phyloP scores from a whole-genome alignment of 768 basidiomycete species.

The Phaeotremella skinneri region DNA sequence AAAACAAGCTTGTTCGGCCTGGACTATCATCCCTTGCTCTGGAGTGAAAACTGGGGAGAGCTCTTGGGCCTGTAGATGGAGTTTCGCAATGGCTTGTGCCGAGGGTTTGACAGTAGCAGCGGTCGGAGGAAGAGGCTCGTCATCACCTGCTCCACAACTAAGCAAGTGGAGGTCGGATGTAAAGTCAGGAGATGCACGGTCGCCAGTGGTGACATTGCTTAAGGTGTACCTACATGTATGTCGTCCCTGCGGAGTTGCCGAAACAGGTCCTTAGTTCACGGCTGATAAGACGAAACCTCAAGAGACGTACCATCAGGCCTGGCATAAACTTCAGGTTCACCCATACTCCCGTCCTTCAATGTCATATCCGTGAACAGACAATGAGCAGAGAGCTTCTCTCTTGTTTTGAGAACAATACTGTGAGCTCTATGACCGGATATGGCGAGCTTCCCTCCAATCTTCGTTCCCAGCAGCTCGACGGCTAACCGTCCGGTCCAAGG shows the following conservation, averaged over 20 bases:
- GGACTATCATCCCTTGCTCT: constrained; percentile 57
- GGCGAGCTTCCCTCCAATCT: constrained; percentile 37
- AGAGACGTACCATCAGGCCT: constrained; percentile 42
- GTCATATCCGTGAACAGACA: constrained; percentile 78
- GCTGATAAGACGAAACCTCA: too few species aligned
- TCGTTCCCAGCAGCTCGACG: constrained; percentile 43
- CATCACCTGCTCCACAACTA: constrained; percentile 77
- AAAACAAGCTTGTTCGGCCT: constrained; percentile 70
- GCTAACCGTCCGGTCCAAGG: constrained; percentile 72
- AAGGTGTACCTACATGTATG: constrained; percentile 43
- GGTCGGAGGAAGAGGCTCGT: constrained; percentile 63
- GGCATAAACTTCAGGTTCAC: constrained; percentile 55
- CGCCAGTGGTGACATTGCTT: constrained; percentile 43
- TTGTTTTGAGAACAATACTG: constrained; percentile 49
- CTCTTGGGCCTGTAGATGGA: constrained; percentile 48
- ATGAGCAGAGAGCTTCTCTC: constrained; percentile 64
- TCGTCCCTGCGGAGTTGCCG: constrained; percentile 31
- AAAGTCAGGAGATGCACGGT: not conserved
- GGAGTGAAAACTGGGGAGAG: constrained; percentile 46
- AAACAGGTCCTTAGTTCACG: constrained; percentile 39
- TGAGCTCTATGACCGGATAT: constrained; percentile 51
- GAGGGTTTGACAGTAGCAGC: constrained; percentile 73
- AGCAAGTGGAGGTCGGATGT: constrained; percentile 49
- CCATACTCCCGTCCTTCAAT: constrained; percentile 49
- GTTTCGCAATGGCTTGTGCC: constrained; percentile 58